Base-by-base conservation (phyloP, 805 yeast species). In the Ogataea nonfermentans region DNA sequence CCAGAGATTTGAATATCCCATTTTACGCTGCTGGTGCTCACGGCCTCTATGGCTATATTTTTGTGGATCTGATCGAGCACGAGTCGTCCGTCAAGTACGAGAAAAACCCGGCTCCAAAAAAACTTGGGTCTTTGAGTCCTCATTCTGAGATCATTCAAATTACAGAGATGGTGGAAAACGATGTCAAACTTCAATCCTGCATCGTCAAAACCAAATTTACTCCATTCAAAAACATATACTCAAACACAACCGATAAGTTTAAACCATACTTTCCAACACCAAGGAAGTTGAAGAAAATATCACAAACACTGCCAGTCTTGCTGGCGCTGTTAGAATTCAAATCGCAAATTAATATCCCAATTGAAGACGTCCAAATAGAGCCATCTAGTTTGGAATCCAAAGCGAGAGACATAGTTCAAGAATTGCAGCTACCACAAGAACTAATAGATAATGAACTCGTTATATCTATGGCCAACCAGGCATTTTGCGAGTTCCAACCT, bases 41-140 rank as follows among this genome's bases (percentile, higher is more conserved):
- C 59, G 99, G 99, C 0, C 65, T 90, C 56, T 88, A 75, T 58
- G 96, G 96, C 1, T 85, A 77, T 53, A 73, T 87, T 1, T 82
- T 90, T 56, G 78, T 79, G 3, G 99, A 93, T 61, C 68, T 91
- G 44, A 74, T 87, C 9, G 59, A 68, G 32, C 88, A 86, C 61
- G 67, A 70, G 23, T 71, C 86, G 2, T 64, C 62, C 3, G 71
- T 74, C 32, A 79, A 76, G 27, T 73, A 70, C 39, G 75, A 74
- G 32, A 71, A 67, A 40, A 74, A 78, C 29, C 63, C 68, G 15
- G 56, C 66, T 7, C 57, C 73, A n/a, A 74, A 84, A 9, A 63
- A 67, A 36, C 43, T 74, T 6, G 91, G 89, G 4, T 62, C 65
- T 3, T 63, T 68, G 33, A 55, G 60, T 74, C 10, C 41, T 51